Evolutionary conservation across 1,284 basidiomycete species (phyloP), one percentile per base, ranked within the genome.

Genomic region (Fomitopsis betulina): DNA sequence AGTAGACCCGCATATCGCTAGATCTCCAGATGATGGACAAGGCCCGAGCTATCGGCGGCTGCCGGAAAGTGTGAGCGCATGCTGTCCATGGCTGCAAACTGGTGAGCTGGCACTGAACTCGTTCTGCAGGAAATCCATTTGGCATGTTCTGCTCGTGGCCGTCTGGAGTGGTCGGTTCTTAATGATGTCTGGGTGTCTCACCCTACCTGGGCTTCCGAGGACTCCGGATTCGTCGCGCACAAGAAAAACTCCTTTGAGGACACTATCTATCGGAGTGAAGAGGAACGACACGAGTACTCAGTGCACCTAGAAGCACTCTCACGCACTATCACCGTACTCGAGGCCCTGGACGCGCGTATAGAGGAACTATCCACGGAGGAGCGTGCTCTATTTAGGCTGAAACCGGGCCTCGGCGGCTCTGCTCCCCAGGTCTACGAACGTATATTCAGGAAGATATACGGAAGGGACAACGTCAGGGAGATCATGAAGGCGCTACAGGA

Each of bases 221-320:
- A 97, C 65, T 85, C 92, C 1, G 93, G 93, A 1, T 98, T 98
- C 75, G 85, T 94, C 59, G 85, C 96, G 5, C 94, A 98, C 75
- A 96, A 96, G 81, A 98, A 98, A 79, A 99, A 98, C 72, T 83
- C 87, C 3, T 98, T 93, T 72, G 97, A 99, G 74, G 96, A 98
- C 68, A 93, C 93, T 0, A 81, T 99, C 58, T 96, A 99, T 77
- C 93, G 93, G 72, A 91, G 93, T 65, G 97, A 99, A 73, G 97
- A 99, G 72, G 97, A 99, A 73, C 87, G 97, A 27, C 94, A 98
- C 76, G 97, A 99, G 75, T 99, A 96, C 74, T 95, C 98, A 69
- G 96, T 97, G 66, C 93, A 97, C 69, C 87, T 99, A 55, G 95
- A 98, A 71, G 94, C 91, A 42, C 88, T 98, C 67, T 76, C 88